Conservation (phyloP, 1,284 basidiomycete species). For the Melanopsichium pennsylvanicum region DNA sequence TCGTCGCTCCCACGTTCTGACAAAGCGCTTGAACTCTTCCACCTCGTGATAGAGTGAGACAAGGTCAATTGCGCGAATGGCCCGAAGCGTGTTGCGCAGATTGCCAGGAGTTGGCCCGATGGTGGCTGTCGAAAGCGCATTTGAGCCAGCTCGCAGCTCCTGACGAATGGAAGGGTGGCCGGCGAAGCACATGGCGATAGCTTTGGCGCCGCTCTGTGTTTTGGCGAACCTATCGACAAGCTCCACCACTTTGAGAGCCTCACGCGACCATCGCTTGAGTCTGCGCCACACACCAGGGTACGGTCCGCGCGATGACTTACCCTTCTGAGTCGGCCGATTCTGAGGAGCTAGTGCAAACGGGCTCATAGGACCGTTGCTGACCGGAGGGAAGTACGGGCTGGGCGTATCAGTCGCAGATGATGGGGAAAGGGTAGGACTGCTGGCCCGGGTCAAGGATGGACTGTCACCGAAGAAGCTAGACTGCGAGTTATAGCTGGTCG, state of each 20-base stretch:
- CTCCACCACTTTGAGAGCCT: conserved; percentile 61
- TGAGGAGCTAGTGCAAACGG: conserved; percentile 44
- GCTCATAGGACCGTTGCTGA: conserved; percentile 28
- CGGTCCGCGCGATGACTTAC: conserved; percentile 34
- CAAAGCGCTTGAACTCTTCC: conserved; percentile 56
- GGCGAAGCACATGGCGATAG: conserved; percentile 43
- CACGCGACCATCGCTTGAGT: conserved; percentile 62
- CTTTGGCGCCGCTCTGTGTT: conserved; percentile 51
- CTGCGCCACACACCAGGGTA: conserved; percentile 64
- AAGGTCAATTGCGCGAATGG: conserved; percentile 56
- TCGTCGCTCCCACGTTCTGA: conserved; percentile 53
- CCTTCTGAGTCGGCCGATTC: conserved; percentile 6
- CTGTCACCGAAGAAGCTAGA: conserved; percentile 46
- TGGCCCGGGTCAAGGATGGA: conserved; percentile 19
- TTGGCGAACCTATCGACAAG: conserved; percentile 53
- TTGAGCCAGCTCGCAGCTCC: conserved; percentile 20
- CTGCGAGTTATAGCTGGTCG: conserved; percentile 61
- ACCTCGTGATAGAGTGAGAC: conserved; percentile 49
- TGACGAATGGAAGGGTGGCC: conserved; percentile 35
- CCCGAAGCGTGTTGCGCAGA: conserved; percentile 48
- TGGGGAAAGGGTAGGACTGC: conserved; percentile 27
- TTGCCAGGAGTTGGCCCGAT: conserved; percentile 41
- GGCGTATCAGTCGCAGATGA: conserved; percentile 33
- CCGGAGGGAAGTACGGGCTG: conserved; percentile 39
- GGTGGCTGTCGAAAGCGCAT: conserved; percentile 20